Base-by-base conservation (phyloP, 2,329 filamentous ascomycete genomes). In the Aureobasidium subglaciale region DNA sequence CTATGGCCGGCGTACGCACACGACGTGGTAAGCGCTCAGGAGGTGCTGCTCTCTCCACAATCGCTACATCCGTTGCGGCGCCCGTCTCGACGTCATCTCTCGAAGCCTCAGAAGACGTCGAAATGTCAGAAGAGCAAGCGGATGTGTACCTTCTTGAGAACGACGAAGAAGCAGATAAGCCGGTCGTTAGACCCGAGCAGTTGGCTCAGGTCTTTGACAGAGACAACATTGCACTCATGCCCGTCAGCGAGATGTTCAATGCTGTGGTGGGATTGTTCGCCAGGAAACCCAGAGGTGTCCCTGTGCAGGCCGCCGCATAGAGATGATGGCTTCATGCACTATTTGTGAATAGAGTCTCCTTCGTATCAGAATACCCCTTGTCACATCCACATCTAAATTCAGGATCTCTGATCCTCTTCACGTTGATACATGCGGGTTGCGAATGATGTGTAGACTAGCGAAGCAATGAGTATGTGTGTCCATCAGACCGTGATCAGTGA, bases 231-330 rank as follows among this genome's bases (percentile, higher is more conserved):
- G 84, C 85, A 0, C 78, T 86, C 64, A 84, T 85, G 20, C 82
- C 86, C 10, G 80, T 91, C 20, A 83, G 86, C 68, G 87, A 90
- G 59, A 79, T 89, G 73, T 90, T 91, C 66, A 83, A 86, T 68
- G 82, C 84, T 68, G 84, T 92, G 35, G 80, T 86, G 11, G 80
- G 75, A 5, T 66, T 88, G 60, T 83, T 87, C 66, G 78, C 80
- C 1, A 73, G 79, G 58, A 85, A 81, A 67, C 77, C 81, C 13
- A 62, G 60, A 24, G 41, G 22, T 55, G 49, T 24, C 15, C 16
- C 32, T 30, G 54, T 49, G 13, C 18, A 34, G 38, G 37, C 49
- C 43, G 45, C 22, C 37, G 45, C 45, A 9, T 49, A 37, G 32
- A 49, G 6, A 5, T 15, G 32, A 35, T 35, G 32, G 29, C n/a